Evolutionary conservation across 805 yeast species (phyloP).

Genomic region (Yarrowia phangngaensis): DNA sequence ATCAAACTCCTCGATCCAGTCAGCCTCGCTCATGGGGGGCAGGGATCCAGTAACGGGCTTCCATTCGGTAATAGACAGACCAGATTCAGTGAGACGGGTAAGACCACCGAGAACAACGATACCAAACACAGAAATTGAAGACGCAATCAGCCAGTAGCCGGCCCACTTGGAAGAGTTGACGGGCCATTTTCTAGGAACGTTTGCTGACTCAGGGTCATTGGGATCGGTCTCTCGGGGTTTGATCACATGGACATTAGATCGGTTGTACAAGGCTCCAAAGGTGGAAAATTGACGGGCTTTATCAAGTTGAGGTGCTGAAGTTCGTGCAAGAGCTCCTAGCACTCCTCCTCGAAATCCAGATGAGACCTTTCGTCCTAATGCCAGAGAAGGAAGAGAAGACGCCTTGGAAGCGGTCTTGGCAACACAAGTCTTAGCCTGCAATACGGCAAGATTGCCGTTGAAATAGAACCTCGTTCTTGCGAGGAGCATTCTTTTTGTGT

Average conservation of each 20-base stretch:
- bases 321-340: constrained; percentile 12
- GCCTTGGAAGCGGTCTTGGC: constrained; percentile 21
- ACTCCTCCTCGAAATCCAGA: constrained; percentile 13
- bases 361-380: constrained; percentile 20
- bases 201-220: background rate
- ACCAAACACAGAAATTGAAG: constrained; percentile 86
- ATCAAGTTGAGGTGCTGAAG: constrained; percentile 16
- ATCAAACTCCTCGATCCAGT: constrained; percentile 82
- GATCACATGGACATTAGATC: constrained; percentile 19
- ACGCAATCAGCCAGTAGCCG: constrained; percentile 84
- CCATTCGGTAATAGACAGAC: constrained; percentile 96
- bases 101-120: constrained; percentile 96
- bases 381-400: constrained; percentile 19
- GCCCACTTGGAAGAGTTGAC: constrained; percentile 52
- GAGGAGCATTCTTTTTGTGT: constrained; percentile 17
- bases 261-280: constrained; percentile 8
- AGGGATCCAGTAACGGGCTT: constrained; percentile 92
- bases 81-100: constrained; percentile 93
- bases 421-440: constrained; percentile 14
- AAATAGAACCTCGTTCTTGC: constrained; percentile 26
- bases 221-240: constrained; percentile 22
- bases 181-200: constrained; percentile 33
- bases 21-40: constrained; percentile 76
- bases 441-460: constrained; percentile 26
- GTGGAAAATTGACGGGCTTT: constrained; percentile 26